Evolutionary conservation across 305 asterid genomes (phyloP).

Genomic region (Plantago coronopus): DNA sequence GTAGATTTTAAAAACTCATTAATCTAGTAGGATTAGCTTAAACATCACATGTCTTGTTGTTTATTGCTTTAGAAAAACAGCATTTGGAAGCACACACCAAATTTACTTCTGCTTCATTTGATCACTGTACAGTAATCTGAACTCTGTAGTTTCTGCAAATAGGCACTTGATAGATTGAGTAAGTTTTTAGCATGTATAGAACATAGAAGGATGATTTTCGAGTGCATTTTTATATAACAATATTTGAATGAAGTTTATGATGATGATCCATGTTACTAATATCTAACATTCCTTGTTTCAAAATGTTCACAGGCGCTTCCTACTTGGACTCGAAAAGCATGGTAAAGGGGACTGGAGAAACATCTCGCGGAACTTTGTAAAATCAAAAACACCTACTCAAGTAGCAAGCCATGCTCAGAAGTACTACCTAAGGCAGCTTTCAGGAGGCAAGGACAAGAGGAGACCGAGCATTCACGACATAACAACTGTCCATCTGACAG

Average conservation of each 20-base stretch:
- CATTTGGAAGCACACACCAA: too few relatives aligned
- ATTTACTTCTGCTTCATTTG: too few relatives aligned
- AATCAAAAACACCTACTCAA: constrained; percentile 55
- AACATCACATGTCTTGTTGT: too few relatives aligned
- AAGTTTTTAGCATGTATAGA: too few relatives aligned
- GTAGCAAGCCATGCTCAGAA: constrained; percentile 81
- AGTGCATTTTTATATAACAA: neutral
- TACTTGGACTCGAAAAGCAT: constrained; percentile 46
- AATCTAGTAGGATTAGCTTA: too few relatives aligned
- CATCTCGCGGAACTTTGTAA: constrained; percentile 43
- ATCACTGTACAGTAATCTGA: too few relatives aligned
- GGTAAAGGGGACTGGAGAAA: constrained; percentile 73
- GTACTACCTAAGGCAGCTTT: constrained; percentile 52
- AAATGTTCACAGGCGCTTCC: constrained; percentile 40
- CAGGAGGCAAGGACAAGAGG: constrained; percentile 60
- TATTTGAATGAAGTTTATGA: neutral
- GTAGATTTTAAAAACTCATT: too few relatives aligned
- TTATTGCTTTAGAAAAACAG: too few relatives aligned
- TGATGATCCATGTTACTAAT: neutral
- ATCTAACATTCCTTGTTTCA: constrained; percentile 10
- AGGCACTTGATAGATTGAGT: too few relatives aligned
- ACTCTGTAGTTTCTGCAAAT: too few relatives aligned
- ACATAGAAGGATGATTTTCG: too few relatives aligned
- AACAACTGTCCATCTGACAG: constrained; percentile 39
- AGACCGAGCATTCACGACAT: constrained; percentile 74